Conservation (phyloP, 345 rosid genomes). For the Citrus mangshanensis region DNA sequence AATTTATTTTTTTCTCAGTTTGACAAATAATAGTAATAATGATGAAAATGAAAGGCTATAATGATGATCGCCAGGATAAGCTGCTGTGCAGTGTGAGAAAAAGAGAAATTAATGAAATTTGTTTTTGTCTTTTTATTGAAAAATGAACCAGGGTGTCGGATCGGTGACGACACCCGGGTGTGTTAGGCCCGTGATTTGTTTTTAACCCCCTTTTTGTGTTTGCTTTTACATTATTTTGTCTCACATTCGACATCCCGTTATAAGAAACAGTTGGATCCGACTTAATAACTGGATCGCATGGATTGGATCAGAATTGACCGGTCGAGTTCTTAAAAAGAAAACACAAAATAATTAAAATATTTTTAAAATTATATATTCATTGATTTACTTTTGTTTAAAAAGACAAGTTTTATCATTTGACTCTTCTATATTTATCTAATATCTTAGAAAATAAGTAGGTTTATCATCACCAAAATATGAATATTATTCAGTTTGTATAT, state of each 20-base stretch:
- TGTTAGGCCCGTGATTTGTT: conserved; percentile 3
- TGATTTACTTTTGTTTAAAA: too few relatives aligned
- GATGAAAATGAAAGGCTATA: background rate
- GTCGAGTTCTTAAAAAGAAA: too few relatives aligned
- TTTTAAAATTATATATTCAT: too few relatives aligned
- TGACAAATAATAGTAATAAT: background rate
- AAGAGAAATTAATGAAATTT: background rate
- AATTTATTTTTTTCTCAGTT: background rate
- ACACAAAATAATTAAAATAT: too few relatives aligned
- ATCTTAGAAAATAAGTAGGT: too few relatives aligned
- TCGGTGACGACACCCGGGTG: conserved; percentile 2
- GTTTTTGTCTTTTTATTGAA: background rate
- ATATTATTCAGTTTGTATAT: too few relatives aligned
- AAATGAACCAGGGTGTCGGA: conserved; percentile 3
- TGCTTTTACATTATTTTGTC: background rate
- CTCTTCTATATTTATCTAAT: too few relatives aligned
- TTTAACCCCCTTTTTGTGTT: background rate
- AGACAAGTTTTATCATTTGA: too few relatives aligned
- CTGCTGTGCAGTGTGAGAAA: background rate
- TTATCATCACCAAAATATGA: too few relatives aligned
- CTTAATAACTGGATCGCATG: too few relatives aligned
- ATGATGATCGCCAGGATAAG: background rate
- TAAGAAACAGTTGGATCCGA: background rate
- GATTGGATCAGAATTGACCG: too few relatives aligned
- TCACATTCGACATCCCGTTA: background rate